Evolutionary conservation across 331 rosid species (phyloP), one percentile per base, ranked within the genome.

Genomic region (Malus hybrid): DNA sequence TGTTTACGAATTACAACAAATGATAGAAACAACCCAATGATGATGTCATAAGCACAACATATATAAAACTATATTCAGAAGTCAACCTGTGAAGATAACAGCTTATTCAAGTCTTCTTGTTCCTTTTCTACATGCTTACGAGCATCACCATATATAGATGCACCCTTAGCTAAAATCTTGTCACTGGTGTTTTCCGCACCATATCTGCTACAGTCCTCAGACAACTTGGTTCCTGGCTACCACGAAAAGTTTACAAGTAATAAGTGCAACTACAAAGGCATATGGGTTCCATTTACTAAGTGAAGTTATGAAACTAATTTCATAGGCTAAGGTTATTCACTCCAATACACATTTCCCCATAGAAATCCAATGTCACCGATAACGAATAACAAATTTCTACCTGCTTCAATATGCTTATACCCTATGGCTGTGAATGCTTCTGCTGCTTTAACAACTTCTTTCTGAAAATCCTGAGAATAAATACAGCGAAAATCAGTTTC

Each of bases 71-170:
- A 63, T 16, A 20, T 6, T 22, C 63, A 39, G 65, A 87, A 80
- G 52, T 77, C 75, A 77, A 94, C 99, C 97, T 92, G 99, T 55
- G 89, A 85, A 77, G 86, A 84, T 36, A 92, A 82, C 76, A 94
- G 89, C 83, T 55, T 90, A 73, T 87, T 90, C 68, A 86, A 85
- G 72, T 94, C 97, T 75, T 94, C 99, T 9, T 89, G 97, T 80
- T 94, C 99, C 89, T 90, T 94, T 87, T 92, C 99, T 61, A 94
- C 93, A 68, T 94, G 99, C 86, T 92, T 87, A 69, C 93, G 91
- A 76, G 97, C 91, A 82, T 94, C 99, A 10, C 97, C 99, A 80
- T 92, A 92, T 80, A 94, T 88, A 20, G 97, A 90, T 63, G 99
- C 92, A 22, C 96, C 96, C 87, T 92, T 92, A n/a, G 99, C 92